Evolutionary conservation across 1,284 basidiomycete species (phyloP).

Genomic region (Papiliotrema fonsecae): DNA sequence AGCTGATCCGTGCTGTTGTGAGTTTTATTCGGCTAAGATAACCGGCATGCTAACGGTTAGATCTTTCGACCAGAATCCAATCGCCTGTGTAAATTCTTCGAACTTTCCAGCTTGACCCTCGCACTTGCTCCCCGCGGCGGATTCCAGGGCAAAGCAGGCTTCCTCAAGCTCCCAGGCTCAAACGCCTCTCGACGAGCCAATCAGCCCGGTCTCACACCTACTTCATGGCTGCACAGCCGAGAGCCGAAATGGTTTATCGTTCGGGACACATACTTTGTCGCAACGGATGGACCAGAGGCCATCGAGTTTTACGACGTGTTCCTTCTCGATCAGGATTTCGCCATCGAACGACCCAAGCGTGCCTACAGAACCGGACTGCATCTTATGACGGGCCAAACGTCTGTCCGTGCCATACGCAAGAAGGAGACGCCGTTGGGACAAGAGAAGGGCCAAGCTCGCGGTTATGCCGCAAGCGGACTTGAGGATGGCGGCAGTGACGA

Average conservation of each 20-base stretch:
- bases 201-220: conserved; percentile 46
- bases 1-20: conserved; percentile 83
- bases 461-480: conserved; percentile 2
- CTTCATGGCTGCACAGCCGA: conserved; percentile 62
- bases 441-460: too few relatives aligned
- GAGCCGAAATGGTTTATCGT: conserved; percentile 88
- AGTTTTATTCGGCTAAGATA: conserved; percentile 36
- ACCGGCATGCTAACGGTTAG: conserved; percentile 54
- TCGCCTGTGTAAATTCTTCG: conserved; percentile 87
- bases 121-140: conserved; percentile 78
- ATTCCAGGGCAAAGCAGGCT: conserved; percentile 77
- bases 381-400: conserved; percentile 24
- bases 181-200: conserved; percentile 51
- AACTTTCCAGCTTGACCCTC: conserved; percentile 85
- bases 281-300: conserved; percentile 82
- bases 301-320: conserved; percentile 87
- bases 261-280: conserved; percentile 86
- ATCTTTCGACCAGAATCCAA: conserved; percentile 97
- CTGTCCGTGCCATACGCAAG: background rate
- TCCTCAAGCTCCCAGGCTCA: conserved; percentile 55
- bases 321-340: conserved; percentile 83
- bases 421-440: background rate
- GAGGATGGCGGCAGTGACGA: conserved; percentile 6
- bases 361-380: conserved; percentile 43
- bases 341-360: conserved; percentile 59